These are phyloP conservation scores for Fusarium foetens DNA, from an alignment of 2,329 filamentous ascomycete species.

Conservation along the genomic window DNA sequence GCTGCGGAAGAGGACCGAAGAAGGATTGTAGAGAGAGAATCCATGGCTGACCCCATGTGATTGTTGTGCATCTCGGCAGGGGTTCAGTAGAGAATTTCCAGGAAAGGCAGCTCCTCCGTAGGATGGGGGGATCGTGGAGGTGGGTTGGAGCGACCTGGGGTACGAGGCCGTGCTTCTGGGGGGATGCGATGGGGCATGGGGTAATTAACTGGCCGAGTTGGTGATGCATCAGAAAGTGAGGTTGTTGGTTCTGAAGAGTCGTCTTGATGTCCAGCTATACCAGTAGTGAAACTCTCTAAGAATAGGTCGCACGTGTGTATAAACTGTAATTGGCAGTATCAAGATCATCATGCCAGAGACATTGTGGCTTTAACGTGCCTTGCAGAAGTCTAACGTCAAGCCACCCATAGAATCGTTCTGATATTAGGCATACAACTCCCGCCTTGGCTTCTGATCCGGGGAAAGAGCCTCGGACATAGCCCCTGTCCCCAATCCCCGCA, in stretches of 20 bases:
- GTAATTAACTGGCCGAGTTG: neutral
- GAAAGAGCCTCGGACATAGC: slow-evolving; percentile 31
- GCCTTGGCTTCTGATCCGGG: slow-evolving; percentile 36
- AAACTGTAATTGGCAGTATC: neutral
- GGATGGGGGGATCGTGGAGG: slow-evolving; percentile 25
- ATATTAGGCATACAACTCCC: neutral
- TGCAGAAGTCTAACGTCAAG: slow-evolving; percentile 2
- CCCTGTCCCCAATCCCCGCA: slow-evolving; percentile 32
- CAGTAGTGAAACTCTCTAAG: neutral
- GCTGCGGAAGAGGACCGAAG: neutral
- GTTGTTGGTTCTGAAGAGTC: neutral
- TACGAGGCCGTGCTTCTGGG: neutral
- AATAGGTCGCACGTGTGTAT: neutral
- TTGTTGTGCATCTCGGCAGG: slow-evolving; percentile 13
- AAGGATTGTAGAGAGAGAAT: slow-evolving; percentile 1
- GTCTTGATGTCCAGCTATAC: neutral
- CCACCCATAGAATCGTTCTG: neutral
- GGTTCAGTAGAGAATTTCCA: slow-evolving; percentile 20
- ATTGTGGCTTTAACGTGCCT: slow-evolving; percentile 19
- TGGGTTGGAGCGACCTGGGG: slow-evolving; percentile 12
- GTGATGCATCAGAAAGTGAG: neutral
- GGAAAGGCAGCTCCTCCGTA: slow-evolving; percentile 34
- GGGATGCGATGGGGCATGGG: neutral
- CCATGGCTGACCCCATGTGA: slow-evolving; percentile 23
- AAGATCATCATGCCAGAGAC: neutral